Evolutionary conservation across 2,329 filamentous ascomycete genomes (phyloP), one percentile per base, ranked within the genome.

Genomic region (Penicillium sclerotiorum): DNA sequence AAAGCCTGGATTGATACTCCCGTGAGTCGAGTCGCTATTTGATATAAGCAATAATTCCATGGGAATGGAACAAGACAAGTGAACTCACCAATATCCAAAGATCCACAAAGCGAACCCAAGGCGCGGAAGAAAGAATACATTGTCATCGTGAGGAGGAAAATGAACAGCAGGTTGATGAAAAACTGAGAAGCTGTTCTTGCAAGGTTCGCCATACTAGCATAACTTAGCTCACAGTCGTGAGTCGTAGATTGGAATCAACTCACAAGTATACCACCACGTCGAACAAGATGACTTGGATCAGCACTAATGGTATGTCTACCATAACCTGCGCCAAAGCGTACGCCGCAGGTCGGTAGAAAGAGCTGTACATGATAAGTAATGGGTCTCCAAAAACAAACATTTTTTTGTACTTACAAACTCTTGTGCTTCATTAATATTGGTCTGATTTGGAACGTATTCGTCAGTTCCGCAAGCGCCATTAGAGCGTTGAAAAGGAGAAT

Each of bases 401-500:
- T 17, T 20, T 4, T 0, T 1, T 4, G 5, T 13, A 49, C 73
- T 56, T 51, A 74, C 73, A 87, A 88, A 20, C 79, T 83, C 62
- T 87, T 87, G 67, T 89, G 86, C 65, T 88, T 88, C 45, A 87
- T 70, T 32, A 89, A 68, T 48, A 89, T 87, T 0, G 84, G 85
- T 37, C 85, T 80, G 18, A 78, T 80, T 40, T 77, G 70, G 56
- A 88, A 89, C 0, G 83, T 78, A 1, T 82, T 69, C 0, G 84
- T 83, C 33, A 84, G 73, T 59, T 87, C 83, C 5, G 80, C 79
- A 39, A 86, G 64, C 4, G 84, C 82, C 25, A 86, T 73, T 8
- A 87, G 70, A 9, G 83, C 76, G 56, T 86, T 86, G 71, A 85
- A 86, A 1, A 87, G 70, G 1, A 87, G 67, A 49, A 83, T 77